These are phyloP conservation scores for Penicillium sp. DNA, from an alignment of 2,329 filamentous ascomycete genomes.

Conservation along the genomic window DNA sequence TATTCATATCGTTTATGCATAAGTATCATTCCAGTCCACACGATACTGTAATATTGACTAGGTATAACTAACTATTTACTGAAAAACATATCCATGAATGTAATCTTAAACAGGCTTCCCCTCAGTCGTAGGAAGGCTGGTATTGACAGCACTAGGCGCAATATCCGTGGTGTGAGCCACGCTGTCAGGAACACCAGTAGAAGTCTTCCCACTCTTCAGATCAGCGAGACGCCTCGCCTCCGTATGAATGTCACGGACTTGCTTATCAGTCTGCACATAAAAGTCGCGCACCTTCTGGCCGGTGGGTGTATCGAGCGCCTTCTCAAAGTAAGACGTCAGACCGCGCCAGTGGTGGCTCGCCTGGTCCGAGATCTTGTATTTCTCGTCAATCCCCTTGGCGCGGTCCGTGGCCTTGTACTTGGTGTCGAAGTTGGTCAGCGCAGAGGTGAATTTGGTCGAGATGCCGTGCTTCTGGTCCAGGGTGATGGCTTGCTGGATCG, in stretches of 20 bases:
- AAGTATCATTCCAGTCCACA: background rate
- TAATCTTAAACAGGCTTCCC: background rate
- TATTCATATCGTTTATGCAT: background rate
- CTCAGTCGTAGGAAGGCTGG: constrained; percentile 7
- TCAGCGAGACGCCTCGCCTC: constrained; percentile 87
- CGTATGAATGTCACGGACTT: constrained; percentile 88
- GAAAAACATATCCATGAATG: background rate
- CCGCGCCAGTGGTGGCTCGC: constrained; percentile 65
- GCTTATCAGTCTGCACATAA: constrained; percentile 78
- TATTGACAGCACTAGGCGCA: constrained; percentile 20
- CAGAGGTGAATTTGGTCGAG: constrained; percentile 71
- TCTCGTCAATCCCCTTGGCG: constrained; percentile 77
- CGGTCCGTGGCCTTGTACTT: constrained; percentile 87
- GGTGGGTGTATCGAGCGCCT: constrained; percentile 79
- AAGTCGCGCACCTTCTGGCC: constrained; percentile 85
- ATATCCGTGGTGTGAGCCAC: constrained; percentile 22
- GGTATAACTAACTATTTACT: constrained; percentile 3
- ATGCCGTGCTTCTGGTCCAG: constrained; percentile 89
- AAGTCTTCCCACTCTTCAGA: constrained; percentile 62
- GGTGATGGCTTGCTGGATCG: constrained; percentile 77
- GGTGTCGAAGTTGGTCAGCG: constrained; percentile 71
- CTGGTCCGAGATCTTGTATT: constrained; percentile 74
- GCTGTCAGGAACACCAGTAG: constrained; percentile 27
- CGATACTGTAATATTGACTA: background rate
- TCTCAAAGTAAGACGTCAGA: constrained; percentile 87